Conservation (phyloP, 2,329 filamentous ascomycete species). For the Coniochaeta sp. region DNA sequence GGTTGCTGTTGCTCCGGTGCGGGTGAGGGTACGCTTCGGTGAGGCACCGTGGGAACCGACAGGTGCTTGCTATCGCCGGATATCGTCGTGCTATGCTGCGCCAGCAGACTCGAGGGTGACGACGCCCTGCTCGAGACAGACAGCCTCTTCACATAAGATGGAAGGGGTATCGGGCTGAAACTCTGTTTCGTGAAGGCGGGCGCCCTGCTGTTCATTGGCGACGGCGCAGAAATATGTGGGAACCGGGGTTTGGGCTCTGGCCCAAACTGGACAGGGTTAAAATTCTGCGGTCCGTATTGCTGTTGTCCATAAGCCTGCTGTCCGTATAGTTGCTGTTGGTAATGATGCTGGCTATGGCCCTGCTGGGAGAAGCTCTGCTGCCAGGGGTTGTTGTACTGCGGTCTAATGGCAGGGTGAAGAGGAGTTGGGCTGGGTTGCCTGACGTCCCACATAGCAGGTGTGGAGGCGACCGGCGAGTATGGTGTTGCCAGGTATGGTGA, state of each 20-base stretch:
- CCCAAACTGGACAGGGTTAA: constrained; percentile 5
- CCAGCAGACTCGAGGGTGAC: neutral
- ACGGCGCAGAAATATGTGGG: constrained; percentile 1
- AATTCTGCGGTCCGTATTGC: neutral
- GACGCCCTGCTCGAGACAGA: neutral
- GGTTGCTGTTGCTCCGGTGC: neutral
- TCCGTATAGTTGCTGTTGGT: neutral
- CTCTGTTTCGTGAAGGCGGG: constrained; percentile 14
- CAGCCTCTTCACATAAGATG: constrained; percentile 12
- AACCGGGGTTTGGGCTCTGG: constrained; percentile 5
- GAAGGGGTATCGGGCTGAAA: constrained; percentile 17
- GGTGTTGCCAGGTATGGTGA: constrained; percentile 1
- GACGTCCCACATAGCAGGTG: constrained; percentile 2
- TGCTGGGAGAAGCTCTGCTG: constrained; percentile 9
- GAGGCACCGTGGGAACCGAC: neutral
- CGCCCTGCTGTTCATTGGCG: constrained; percentile 6
- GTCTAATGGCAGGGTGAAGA: constrained; percentile 30
- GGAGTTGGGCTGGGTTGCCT: constrained; percentile 13
- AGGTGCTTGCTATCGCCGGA: neutral
- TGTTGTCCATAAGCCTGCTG: neutral
- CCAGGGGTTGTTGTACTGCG: constrained; percentile 16
- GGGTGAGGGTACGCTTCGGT: neutral
- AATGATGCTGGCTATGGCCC: neutral
- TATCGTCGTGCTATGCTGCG: neutral
- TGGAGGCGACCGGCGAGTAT: neutral